These are phyloP conservation scores for Rubia yunnanensis DNA, from an alignment of 257 asterid species.

Conservation along the genomic window DNA sequence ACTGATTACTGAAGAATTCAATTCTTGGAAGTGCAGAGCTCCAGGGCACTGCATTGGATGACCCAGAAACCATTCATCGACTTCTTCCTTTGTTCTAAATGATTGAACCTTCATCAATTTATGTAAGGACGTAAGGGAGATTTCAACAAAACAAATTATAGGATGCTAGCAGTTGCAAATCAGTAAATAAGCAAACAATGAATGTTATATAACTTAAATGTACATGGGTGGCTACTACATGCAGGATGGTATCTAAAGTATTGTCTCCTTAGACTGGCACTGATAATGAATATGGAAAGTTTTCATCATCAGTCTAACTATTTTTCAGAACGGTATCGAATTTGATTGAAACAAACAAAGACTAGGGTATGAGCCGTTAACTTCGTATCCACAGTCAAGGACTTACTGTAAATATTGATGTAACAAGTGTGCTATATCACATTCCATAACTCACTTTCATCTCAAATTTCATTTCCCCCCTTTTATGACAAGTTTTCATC, in stretches of 20 bases:
- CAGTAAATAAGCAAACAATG: neutral
- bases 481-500: no score
- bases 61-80: slow-evolving; percentile 71
- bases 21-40: slow-evolving; percentile 69
- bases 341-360: neutral
- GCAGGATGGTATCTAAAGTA: neutral
- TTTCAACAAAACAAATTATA: neutral
- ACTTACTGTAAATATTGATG: neutral
- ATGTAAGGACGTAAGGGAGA: neutral
- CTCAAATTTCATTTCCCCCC: no score
- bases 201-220: neutral
- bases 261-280: neutral
- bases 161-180: neutral
- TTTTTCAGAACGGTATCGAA: neutral
- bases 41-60: slow-evolving; percentile 81
- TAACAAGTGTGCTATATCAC: no score
- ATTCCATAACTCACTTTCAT: no score
- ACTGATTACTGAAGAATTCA: slow-evolving; percentile 66
- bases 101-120: slow-evolving; percentile 42
- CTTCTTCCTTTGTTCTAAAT: slow-evolving; percentile 55
- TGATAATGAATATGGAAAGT: neutral
- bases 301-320: neutral
- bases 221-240: neutral
- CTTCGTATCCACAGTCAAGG: neutral
- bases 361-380: neutral